Evolutionary conservation across 345 rosid species (phyloP), one percentile per base, ranked within the genome.

Genomic region (Eucalyptus marginata): DNA sequence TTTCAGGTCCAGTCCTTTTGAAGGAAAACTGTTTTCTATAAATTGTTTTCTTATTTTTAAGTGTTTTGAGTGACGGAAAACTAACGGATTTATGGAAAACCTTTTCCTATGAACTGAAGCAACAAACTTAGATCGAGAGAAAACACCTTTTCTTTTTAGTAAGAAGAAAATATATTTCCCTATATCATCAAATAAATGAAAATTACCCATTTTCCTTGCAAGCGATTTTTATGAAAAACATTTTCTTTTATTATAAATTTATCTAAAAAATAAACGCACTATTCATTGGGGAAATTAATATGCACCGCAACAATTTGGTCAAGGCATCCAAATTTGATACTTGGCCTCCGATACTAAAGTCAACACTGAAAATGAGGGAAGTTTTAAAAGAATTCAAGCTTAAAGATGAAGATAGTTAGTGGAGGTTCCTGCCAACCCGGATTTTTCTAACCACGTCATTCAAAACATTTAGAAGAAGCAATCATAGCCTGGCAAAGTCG

Each of bases 241-340:
- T 0, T 22, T 56, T 56, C 2, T 24, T 24, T 56, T 56, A 56
- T 56, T 24, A 24, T 1, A 56, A 24, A 56, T 0, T 56, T 56
- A 24, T 56, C 29, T 22, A 12, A 24, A 22, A 24, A 56, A 56
- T 22, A 56, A 24, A 56, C 13, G 62, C 62, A 31, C 24, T 68
- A 40, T 40, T 40, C 40, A 40, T 40, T 56, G 11, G 29, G 62
- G 62, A 56, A 56, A 56, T 56, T 24, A 56, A 10, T 56, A 24
- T 56, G 62, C 62, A 56, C 62, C 29, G 20, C 29, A 56, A 56
- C 62, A 56, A 56, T 56, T 24, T 56, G 62, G 12, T 56, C 62
- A 56, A 56, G 29, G 62, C 62, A 56, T 9, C 29, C 29, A 24
- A 24, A 24, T 56, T 24, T 56, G 10, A 56, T 24, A 56, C 62